Evolutionary conservation across 140 eudicot species (phyloP), one percentile per base, ranked within the genome.

Genomic region (Anethum foeniculum): DNA sequence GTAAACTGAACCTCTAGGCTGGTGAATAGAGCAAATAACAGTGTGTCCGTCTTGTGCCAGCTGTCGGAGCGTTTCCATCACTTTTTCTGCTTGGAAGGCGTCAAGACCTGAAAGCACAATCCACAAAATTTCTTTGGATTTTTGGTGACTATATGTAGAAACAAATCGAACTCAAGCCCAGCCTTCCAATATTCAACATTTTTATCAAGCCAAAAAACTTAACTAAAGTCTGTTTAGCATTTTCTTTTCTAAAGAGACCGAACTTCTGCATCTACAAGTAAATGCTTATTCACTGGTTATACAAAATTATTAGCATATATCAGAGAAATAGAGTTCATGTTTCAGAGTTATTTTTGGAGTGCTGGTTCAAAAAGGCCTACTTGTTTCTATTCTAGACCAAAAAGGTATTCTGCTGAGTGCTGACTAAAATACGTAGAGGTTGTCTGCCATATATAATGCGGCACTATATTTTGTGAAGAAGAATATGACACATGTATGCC

Each of bases 21-120:
- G 99, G 86, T 96, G 99, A 85, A 96, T 93, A n/a, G 99, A 96
- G 87, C 99, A 96, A 71, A 96, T 96, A 9, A 96, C 98, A 34
- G 98, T 93, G 81, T 96, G 99, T 64, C 99, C 99, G 79, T 93
- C 99, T 84, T 89, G 90, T 78, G 97, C 96, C 75, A 96, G 99
- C 88, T 91, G 93, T 73, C 91, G 79, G 47, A 96, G 90, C 14
- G 99, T 96, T 87, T 96, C 99, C 99, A 96, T 93, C 85, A 96
- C 99, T 84, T 91, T 93, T 82, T 93, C 99, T 62, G 99, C 97
- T 86, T 96, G 99, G 83, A 96, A 96, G 34, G 99, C 99, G 77
- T 96, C 99, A 65, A 96, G 98, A 80, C 99, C 99, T 96, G 91
- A 87, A 88, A 80, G 62, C 71, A 82, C 51, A 77, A 81, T 58